These are phyloP conservation scores for Zygosaccharomyces sapae DNA, from an alignment of 1,139 yeast species.

Conservation along the genomic window DNA sequence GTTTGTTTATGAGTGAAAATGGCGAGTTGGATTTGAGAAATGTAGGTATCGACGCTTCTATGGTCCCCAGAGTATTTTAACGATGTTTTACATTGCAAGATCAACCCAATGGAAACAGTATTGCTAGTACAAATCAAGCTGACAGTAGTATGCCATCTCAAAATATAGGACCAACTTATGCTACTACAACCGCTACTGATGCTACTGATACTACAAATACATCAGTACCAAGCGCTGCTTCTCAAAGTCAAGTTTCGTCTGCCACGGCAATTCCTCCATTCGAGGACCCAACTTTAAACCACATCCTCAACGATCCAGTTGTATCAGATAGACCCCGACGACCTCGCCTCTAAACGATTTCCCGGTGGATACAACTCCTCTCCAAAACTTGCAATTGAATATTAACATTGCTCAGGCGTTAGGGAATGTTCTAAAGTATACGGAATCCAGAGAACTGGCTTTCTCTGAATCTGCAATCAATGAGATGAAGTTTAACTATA, in stretches of 20 bases:
- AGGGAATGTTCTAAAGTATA: conserved; percentile 30
- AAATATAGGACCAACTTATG: conserved; percentile 6
- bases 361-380: conserved; percentile 8
- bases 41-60: conserved; percentile 18
- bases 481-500: conserved; percentile 27
- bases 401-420: conserved; percentile 34
- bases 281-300: conserved; percentile 19
- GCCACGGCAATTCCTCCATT: conserved; percentile 14
- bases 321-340: conserved; percentile 8
- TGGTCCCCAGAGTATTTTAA: conserved; percentile 21
- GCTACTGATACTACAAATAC: conserved; percentile 3
- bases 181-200: conserved; percentile 2
- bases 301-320: conserved; percentile 15
- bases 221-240: neutral
- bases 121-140: conserved; percentile 5
- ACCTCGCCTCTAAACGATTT: conserved; percentile 10
- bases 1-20: conserved; percentile 18
- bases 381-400: conserved; percentile 26
- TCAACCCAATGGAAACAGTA: neutral
- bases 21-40: conserved; percentile 18
- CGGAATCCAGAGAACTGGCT: conserved; percentile 29
- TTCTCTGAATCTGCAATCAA: conserved; percentile 29
- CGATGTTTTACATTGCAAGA: conserved; percentile 17
- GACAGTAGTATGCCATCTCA: conserved; percentile 7
- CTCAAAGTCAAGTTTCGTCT: conserved; percentile 5